Evolutionary conservation across 169 alveolate genomes (phyloP).

Genomic region (Plasmodium billcollinsi): DNA sequence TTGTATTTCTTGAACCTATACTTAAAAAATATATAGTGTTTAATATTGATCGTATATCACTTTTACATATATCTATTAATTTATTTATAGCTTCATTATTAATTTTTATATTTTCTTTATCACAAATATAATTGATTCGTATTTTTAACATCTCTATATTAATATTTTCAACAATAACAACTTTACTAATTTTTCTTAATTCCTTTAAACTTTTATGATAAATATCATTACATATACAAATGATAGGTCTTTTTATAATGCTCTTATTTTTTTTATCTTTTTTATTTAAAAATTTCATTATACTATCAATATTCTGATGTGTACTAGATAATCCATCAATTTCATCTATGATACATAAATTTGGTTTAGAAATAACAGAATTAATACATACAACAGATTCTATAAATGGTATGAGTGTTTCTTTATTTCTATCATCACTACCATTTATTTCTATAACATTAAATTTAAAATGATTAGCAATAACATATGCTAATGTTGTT

Average conservation of each 20-base stretch:
- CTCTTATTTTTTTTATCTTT: slow-evolving; percentile 59
- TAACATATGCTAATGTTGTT: slow-evolving; percentile 92
- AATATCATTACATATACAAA: slow-evolving; percentile 97
- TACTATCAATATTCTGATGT: slow-evolving; percentile 83
- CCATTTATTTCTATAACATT: slow-evolving; percentile 96
- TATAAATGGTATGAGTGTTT: slow-evolving; percentile 80
- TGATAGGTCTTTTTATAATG: slow-evolving; percentile 91
- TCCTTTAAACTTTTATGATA: slow-evolving; percentile 84
- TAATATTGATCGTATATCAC: slow-evolving; percentile 81
- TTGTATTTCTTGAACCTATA: slow-evolving; percentile 2
- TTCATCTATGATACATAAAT: slow-evolving; percentile 95
- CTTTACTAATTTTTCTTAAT: slow-evolving; percentile 83
- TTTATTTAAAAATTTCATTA: slow-evolving; percentile 73
- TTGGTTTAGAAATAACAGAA: slow-evolving; percentile 83
- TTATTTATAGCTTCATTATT: slow-evolving; percentile 78
- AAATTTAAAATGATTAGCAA: slow-evolving; percentile 93
- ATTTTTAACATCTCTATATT: slow-evolving; percentile 75
- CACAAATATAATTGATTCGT: slow-evolving; percentile 80
- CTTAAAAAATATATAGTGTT: slow-evolving; percentile 65
- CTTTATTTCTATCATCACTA: slow-evolving; percentile 95
- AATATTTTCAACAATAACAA: slow-evolving; percentile 80
- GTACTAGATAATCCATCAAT: slow-evolving; percentile 97
- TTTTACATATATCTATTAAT: slow-evolving; percentile 78
- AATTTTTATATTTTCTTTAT: slow-evolving; percentile 77
- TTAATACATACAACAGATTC: slow-evolving; percentile 83